Conservation (phyloP, 2,329 filamentous ascomycete genomes). For the Pseudogymnoascus sp. region DNA sequence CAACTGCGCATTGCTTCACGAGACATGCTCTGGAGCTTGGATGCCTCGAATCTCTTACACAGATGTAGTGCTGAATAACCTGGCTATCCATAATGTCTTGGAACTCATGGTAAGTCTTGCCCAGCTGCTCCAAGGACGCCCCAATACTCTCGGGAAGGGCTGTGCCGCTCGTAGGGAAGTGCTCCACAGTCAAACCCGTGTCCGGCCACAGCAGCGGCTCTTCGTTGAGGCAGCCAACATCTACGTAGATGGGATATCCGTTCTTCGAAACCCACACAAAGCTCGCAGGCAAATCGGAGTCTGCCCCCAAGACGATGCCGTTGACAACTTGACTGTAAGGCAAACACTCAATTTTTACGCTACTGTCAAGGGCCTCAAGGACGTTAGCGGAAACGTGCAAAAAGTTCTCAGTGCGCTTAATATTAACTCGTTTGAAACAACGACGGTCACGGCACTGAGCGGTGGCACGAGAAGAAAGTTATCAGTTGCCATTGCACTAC, state of each 20-base stretch:
- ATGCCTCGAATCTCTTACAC: no score
- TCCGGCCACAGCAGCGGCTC: no score
- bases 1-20: no score
- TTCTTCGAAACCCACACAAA: slow-evolving; percentile 28
- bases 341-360: slow-evolving; percentile 29
- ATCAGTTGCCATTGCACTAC: slow-evolving; percentile 28
- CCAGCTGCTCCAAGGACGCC: no score
- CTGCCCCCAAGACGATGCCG: slow-evolving; percentile 30
- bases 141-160: no score
- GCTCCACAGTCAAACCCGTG: no score
- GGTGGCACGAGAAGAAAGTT: slow-evolving; percentile 29
- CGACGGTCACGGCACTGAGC: slow-evolving; percentile 23
- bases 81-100: no score
- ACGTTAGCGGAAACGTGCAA: slow-evolving; percentile 9
- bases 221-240: slow-evolving; percentile 33
- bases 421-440: slow-evolving; percentile 22
- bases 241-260: slow-evolving; percentile 50
- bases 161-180: no score
- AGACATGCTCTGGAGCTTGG: no score
- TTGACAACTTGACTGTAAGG: slow-evolving; percentile 28
- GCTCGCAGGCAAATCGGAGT: slow-evolving; percentile 25
- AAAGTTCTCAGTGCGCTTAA: slow-evolving; percentile 11
- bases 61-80: no score
- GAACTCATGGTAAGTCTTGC: no score
- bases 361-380: slow-evolving; percentile 26